A percentile compares a stretch with the other conserved stretches of the same genome.
Conservation (phyloP, 257 asterid genomes). For the Solanum ossicruentum region DNA sequence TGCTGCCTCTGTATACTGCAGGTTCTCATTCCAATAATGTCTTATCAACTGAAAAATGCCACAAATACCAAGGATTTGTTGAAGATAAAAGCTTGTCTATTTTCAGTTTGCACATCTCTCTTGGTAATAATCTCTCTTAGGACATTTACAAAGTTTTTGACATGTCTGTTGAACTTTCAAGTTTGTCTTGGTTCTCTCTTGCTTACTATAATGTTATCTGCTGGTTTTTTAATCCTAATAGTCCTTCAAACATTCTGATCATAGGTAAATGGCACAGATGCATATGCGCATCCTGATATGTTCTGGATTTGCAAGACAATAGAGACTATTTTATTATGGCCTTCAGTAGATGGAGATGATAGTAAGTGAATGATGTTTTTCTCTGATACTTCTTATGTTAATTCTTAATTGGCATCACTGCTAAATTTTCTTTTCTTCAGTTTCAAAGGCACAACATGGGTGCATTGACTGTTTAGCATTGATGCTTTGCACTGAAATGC, state of each 20-base stretch:
- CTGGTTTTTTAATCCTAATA: background rate
- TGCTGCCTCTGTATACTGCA: conserved; percentile 22
- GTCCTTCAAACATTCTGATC: background rate
- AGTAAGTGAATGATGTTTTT: conserved; percentile 26
- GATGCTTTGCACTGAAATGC: conserved; percentile 64
- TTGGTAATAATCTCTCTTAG: conserved; percentile 34
- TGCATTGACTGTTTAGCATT: conserved; percentile 89
- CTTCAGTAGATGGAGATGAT: conserved; percentile 45
- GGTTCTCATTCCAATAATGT: conserved; percentile 66
- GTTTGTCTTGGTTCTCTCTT: background rate
- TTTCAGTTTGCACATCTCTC: conserved; percentile 69
- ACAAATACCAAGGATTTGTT: conserved; percentile 31
- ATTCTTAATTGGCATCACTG: conserved; percentile 5
- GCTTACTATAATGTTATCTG: background rate
- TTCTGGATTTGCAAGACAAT: conserved; percentile 34
- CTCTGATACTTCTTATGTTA: background rate
- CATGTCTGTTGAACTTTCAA: background rate
- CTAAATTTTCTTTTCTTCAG: conserved; percentile 19
- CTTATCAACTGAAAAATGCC: conserved; percentile 51
- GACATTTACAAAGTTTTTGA: background rate
- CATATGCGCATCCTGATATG: conserved; percentile 38
- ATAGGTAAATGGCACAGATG: conserved; percentile 54
- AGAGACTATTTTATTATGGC: conserved; percentile 51
- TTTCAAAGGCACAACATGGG: conserved; percentile 86
- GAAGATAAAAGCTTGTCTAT: conserved; percentile 64